A percentile compares a stretch with the other conserved stretches of the same genome.
phyloP scores from a whole-genome alignment of 768 basidiomycete species.

The Psilocybe cubensis region DNA sequence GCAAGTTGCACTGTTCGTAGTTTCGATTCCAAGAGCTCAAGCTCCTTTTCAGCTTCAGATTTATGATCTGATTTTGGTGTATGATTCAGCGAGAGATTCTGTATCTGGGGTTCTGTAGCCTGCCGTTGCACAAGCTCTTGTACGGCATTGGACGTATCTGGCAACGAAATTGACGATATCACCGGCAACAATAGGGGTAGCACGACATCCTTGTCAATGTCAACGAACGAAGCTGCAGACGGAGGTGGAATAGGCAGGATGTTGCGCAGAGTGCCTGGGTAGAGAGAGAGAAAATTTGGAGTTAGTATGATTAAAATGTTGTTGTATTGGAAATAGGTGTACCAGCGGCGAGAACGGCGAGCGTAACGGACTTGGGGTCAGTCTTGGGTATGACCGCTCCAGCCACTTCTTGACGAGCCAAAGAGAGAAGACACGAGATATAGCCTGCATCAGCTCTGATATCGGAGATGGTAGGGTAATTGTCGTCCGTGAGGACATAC shows the following conservation, averaged over 20 bases:
- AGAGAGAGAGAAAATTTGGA: not conserved
- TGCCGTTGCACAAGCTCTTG: slow-evolving; percentile 55
- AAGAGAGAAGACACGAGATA: slow-evolving; percentile 65
- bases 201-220: slow-evolving; percentile 73
- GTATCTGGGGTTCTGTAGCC: slow-evolving; percentile 36
- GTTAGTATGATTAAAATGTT: not conserved
- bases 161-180: slow-evolving; percentile 60
- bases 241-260: slow-evolving; percentile 77
- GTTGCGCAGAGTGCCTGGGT: slow-evolving; percentile 74
- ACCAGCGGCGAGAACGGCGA: slow-evolving; percentile 79
- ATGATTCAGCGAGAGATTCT: slow-evolving; percentile 61
- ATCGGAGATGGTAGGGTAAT: slow-evolving; percentile 70
- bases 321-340: slow-evolving; percentile 4
- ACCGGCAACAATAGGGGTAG: slow-evolving; percentile 73
- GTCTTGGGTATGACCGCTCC: slow-evolving; percentile 41
- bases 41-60: slow-evolving; percentile 64
- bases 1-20: slow-evolving; percentile 79
- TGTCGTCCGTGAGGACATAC: slow-evolving; percentile 93
- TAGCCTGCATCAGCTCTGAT: slow-evolving; percentile 64
- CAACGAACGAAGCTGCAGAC: slow-evolving; percentile 58
- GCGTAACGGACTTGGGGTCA: slow-evolving; percentile 52
- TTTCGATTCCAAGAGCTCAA: slow-evolving; percentile 72
- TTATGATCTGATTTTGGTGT: slow-evolving; percentile 80
- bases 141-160: slow-evolving; percentile 50
- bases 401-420: slow-evolving; percentile 45